Conservation (phyloP, 2,329 filamentous ascomycete species). For the Cercospora sesami region DNA sequence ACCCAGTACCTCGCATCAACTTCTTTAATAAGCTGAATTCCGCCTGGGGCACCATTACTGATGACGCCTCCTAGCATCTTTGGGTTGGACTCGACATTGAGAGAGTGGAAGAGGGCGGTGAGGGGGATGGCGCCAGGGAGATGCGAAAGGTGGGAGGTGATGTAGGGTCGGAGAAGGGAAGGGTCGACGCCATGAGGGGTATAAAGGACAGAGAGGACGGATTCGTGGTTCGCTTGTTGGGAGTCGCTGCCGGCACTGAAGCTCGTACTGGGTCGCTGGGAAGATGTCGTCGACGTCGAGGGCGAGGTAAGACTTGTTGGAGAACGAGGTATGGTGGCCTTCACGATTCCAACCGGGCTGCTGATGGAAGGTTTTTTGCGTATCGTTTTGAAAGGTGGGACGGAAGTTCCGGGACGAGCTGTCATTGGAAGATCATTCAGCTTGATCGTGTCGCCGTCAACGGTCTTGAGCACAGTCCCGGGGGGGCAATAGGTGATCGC, state of each 20-base stretch:
- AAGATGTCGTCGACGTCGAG: not conserved
- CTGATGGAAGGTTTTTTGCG: slow-evolving; percentile 15
- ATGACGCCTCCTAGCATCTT: slow-evolving; percentile 64
- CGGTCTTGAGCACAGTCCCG: slow-evolving; percentile 41
- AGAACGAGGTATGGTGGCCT: slow-evolving; percentile 5
- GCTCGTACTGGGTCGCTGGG: slow-evolving; percentile 13
- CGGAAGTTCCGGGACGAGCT: slow-evolving; percentile 22
- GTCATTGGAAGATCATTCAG: slow-evolving; percentile 39
- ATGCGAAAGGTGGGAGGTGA: slow-evolving; percentile 56
- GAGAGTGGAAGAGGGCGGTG: slow-evolving; percentile 64
- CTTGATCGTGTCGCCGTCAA: slow-evolving; percentile 40
- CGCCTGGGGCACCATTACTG: slow-evolving; percentile 58
- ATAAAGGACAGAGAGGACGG: slow-evolving; percentile 62
- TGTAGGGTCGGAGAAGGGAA: slow-evolving; percentile 56
- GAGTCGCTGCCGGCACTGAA: slow-evolving; percentile 10
- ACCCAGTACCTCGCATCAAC: slow-evolving; percentile 61
- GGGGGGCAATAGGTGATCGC: slow-evolving; percentile 71
- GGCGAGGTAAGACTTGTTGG: slow-evolving; percentile 3
- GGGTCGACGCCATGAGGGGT: slow-evolving; percentile 64
- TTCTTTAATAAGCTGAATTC: slow-evolving; percentile 56
- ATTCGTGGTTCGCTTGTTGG: slow-evolving; percentile 24
- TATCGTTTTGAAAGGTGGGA: slow-evolving; percentile 9
- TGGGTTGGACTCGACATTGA: slow-evolving; percentile 60
- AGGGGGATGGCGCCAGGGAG: slow-evolving; percentile 59
- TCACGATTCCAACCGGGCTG: slow-evolving; percentile 13